phyloP scores from a whole-genome alignment of 176 grass and related monocot genomes.

The Triticum turgidum region DNA sequence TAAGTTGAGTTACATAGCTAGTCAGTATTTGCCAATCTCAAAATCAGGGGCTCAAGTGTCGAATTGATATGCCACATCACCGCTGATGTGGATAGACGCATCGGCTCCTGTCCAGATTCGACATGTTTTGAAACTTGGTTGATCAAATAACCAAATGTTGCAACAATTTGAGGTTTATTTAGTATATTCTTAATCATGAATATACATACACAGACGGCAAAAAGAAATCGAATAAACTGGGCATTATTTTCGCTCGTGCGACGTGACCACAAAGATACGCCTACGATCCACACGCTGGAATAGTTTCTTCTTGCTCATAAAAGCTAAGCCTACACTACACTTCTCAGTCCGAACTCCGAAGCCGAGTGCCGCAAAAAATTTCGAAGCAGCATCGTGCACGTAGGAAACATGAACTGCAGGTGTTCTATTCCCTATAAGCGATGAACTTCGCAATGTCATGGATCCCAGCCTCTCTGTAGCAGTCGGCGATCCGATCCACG shows the following conservation, averaged over 20 bases:
- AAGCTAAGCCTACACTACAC: neutral
- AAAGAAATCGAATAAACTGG: neutral
- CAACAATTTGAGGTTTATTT: neutral
- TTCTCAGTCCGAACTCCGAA: neutral
- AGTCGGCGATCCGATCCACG: conserved; percentile 69
- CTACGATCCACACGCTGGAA: neutral
- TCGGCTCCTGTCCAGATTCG: neutral
- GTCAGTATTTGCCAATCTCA: too few relatives aligned
- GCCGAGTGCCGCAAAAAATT: neutral
- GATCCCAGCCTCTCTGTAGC: conserved; percentile 78
- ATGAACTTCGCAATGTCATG: conserved; percentile 81
- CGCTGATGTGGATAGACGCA: neutral
- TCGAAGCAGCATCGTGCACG: neutral
- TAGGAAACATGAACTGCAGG: conserved; percentile 1
- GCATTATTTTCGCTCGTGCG: neutral
- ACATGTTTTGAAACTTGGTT: neutral
- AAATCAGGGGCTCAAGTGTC: too few relatives aligned
- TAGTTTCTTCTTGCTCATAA: neutral
- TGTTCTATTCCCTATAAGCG: conserved; percentile 51
- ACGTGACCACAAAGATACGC: neutral
- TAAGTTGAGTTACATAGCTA: too few relatives aligned
- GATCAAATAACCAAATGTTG: neutral
- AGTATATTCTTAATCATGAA: neutral
- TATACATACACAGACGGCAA: neutral
- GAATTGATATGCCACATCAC: neutral